Base-by-base conservation (phyloP, 2,329 filamentous ascomycete species). In the Fusarium temperatum region DNA sequence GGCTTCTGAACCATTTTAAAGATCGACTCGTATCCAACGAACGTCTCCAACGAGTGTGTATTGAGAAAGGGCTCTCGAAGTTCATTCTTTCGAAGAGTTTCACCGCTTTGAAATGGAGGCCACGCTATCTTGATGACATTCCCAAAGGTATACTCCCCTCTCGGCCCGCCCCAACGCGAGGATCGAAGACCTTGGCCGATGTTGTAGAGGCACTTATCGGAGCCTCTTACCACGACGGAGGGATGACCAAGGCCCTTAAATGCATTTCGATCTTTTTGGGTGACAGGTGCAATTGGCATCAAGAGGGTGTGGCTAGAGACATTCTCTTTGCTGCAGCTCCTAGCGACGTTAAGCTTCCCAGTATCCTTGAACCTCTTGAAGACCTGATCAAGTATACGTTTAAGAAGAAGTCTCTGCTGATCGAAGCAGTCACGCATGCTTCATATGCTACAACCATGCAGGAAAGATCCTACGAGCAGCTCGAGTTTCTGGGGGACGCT, bases 401-500 rank as follows among this genome's bases (percentile, higher is more conserved):
- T 81, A 82, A 73, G 4, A 91, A 93, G 75, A 90, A 91, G 72
- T 79, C 86, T 1, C 84, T 98, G 2, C 86, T 98, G 2, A 78
- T 93, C 0, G 94, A 98, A 82, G 93, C 95, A 6, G 85, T 96
- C 56, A 98, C 95, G 0, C 95, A 98, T 78, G 85, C 90, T 0
- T 95, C 93, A 0, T 85, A 84, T 36, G 81, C 83, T 22, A 84
- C 87, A 9, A 85, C 85, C 6, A 85, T 82, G 28, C 66, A 71
- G 4, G 69, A 73, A 20, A 75, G 78, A 51, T 83, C 83, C 1
- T 87, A 90, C 18, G 93, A 98, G 74, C 89, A 95, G 0, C 87
- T 98, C 2, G 96, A 98, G 78, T 98, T 96, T 77, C 84, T 98
- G 0, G 96, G 96, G 2, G 96, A 98, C 76, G 89, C 94, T 0